These are phyloP conservation scores for Claviceps pazoutovae DNA, from an alignment of 2,329 filamentous ascomycete species.

Conservation along the genomic window DNA sequence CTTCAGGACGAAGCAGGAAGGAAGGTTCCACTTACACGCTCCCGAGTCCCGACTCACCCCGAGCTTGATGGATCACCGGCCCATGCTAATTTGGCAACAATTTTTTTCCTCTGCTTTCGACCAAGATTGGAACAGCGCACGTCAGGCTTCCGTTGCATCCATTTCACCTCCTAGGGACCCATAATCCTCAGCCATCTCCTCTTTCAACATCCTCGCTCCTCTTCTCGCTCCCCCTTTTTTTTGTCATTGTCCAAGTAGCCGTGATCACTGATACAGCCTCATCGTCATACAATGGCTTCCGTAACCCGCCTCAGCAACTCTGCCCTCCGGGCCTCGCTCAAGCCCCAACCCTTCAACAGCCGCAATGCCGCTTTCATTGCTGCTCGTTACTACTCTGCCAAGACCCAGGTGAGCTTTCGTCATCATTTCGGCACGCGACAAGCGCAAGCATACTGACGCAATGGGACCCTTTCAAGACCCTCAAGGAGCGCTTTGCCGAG, in stretches of 20 bases:
- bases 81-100: constrained; percentile 1
- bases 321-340: constrained; percentile 65
- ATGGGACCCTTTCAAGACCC: constrained; percentile 42
- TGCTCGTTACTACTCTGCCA: constrained; percentile 82
- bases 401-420: constrained; percentile 56
- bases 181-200: constrained; percentile 15
- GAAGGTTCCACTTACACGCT: constrained; percentile 2
- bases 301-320: constrained; percentile 68
- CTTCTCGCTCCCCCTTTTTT: constrained; percentile 13
- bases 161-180: constrained; percentile 5
- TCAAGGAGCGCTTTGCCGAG: constrained; percentile 98
- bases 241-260: not conserved
- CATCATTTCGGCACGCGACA: not conserved
- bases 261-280: constrained; percentile 5
- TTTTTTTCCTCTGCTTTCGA: constrained; percentile 3
- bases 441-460: not conserved
- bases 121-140: not conserved
- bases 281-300: constrained; percentile 55
- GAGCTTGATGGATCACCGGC: constrained; percentile 5
- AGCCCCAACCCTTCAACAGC: constrained; percentile 52
- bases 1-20: not conserved
- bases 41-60: not conserved
- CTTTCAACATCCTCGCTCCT: constrained; percentile 19
- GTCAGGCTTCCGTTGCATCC: not conserved
- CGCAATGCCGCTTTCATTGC: constrained; percentile 65